Conservation (phyloP, 2,329 filamentous ascomycete species). For the Xylariaceae sp. region DNA sequence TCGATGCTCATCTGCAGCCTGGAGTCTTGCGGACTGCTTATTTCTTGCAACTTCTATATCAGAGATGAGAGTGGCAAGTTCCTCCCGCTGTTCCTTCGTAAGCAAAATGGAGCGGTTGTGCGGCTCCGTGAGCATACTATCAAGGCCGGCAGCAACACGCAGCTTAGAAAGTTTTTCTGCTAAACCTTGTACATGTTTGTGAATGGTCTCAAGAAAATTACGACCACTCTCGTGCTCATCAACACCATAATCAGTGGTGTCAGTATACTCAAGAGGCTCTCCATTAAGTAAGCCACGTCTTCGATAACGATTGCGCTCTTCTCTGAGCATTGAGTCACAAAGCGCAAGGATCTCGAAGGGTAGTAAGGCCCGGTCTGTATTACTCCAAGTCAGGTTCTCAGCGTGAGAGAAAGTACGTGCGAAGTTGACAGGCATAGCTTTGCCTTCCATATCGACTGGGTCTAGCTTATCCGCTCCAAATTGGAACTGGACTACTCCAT, state of each 20-base stretch:
- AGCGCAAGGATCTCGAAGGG: constrained; percentile 75
- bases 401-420: constrained; percentile 86
- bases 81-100: constrained; percentile 13
- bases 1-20: neutral
- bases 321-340: constrained; percentile 70
- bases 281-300: constrained; percentile 66
- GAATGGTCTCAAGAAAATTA: constrained; percentile 79
- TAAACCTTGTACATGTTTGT: constrained; percentile 69
- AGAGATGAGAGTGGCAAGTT: constrained; percentile 16
- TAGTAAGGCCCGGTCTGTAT: constrained; percentile 73
- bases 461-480: constrained; percentile 96
- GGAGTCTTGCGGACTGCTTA: constrained; percentile 17
- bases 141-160: constrained; percentile 58
- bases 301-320: constrained; percentile 69
- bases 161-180: constrained; percentile 65
- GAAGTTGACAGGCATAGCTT: constrained; percentile 90
- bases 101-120: constrained; percentile 10
- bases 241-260: constrained; percentile 70
- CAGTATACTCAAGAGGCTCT: constrained; percentile 70
- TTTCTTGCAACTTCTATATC: constrained; percentile 20
- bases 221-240: constrained; percentile 84
- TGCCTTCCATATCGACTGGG: constrained; percentile 96
- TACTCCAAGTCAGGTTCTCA: constrained; percentile 78
- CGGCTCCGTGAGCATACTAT: constrained; percentile 42
- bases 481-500: constrained; percentile 92